Conservation (phyloP, 176 grass and related monocot species). For the Panicum miliaceum region DNA sequence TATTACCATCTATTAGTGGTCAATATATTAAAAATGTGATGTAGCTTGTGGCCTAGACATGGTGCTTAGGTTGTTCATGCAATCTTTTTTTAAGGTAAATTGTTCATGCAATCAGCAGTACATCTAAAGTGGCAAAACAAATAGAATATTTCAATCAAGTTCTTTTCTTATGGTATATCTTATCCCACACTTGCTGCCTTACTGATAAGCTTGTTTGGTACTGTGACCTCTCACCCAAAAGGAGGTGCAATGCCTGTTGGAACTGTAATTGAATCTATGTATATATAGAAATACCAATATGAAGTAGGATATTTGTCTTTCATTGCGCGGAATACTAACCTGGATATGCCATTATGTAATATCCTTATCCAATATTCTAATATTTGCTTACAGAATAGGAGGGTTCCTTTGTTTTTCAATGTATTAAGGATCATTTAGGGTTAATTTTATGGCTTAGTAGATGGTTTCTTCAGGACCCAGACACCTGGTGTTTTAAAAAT, state of each 20-base stretch:
- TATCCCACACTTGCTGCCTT: neutral
- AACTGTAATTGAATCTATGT: neutral
- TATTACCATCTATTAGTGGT: constrained; percentile 1
- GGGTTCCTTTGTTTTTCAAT: constrained; percentile 13
- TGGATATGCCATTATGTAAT: constrained; percentile 7
- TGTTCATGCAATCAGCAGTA: neutral
- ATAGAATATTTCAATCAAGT: constrained; percentile 1
- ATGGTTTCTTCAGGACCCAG: neutral
- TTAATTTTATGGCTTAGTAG: constrained; percentile 27
- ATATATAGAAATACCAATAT: neutral
- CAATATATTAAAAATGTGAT: constrained; percentile 5
- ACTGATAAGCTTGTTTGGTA: neutral
- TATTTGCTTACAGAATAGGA: neutral
- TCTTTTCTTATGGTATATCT: neutral
- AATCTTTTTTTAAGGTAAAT: no score
- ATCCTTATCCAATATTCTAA: neutral
- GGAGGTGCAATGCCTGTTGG: neutral
- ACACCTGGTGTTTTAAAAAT: neutral
- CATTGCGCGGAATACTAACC: neutral
- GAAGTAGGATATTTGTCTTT: constrained; percentile 6
- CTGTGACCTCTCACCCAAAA: neutral
- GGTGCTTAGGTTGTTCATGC: neutral
- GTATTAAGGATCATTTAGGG: neutral
- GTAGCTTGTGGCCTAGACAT: neutral
- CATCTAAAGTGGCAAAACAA: constrained; percentile 5